Conservation (phyloP, 192 early-diverging fungal species). For the Entomortierella chlamydospora region DNA sequence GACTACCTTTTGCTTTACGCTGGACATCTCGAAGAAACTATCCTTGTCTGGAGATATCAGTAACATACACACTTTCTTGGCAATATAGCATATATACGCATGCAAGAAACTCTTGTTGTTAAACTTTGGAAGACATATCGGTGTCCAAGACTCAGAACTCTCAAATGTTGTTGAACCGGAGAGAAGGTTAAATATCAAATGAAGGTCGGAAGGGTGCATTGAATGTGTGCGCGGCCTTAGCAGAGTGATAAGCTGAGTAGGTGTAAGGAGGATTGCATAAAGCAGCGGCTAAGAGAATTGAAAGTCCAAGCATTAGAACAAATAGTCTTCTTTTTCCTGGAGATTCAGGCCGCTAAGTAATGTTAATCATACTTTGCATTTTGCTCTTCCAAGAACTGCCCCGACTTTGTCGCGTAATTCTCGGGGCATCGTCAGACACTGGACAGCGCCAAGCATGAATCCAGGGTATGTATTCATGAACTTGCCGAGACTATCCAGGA, state of each 20-base stretch:
- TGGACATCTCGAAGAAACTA: conserved; percentile 83
- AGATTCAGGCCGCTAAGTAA: no score
- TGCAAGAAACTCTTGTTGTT: conserved; percentile 90
- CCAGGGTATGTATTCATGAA: conserved; percentile 76
- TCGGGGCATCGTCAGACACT: conserved; percentile 77
- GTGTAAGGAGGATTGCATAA: conserved; percentile 84
- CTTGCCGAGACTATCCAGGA: conserved; percentile 82
- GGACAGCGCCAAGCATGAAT: conserved; percentile 80
- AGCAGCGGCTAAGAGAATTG: conserved; percentile 63
- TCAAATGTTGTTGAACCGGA: conserved; percentile 78
- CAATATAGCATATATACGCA: conserved; percentile 87
- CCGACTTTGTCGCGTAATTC: conserved; percentile 78
- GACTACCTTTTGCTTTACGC: conserved; percentile 74
- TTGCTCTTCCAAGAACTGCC: conserved; percentile 63
- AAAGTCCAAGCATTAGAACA: no score
- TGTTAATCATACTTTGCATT: conserved; percentile 70
- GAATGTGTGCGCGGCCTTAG: conserved; percentile 80
- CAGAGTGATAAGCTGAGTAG: conserved; percentile 80
- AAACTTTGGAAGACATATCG: conserved; percentile 93
- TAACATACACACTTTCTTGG: conserved; percentile 76
- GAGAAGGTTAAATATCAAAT: conserved; percentile 86
- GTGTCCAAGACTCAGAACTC: conserved; percentile 91
- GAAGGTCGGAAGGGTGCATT: conserved; percentile 84
- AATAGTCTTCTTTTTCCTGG: no score
- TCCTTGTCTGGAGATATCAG: conserved; percentile 85